Evolutionary conservation across 2,329 filamentous ascomycete genomes (phyloP).

Genomic region (Aspergillus ochraceoroseus): DNA sequence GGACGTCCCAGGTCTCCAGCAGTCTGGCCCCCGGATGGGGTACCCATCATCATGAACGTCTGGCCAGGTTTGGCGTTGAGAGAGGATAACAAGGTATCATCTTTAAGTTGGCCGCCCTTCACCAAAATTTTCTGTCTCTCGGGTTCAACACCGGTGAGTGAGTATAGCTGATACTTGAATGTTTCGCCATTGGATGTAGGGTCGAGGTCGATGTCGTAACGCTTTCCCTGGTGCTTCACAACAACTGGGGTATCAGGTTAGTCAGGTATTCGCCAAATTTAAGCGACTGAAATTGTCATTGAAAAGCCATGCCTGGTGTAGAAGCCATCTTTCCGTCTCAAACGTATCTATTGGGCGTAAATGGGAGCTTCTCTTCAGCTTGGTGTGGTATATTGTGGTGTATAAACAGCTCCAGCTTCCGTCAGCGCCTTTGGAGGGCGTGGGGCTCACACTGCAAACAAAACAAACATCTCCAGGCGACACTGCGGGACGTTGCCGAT

Average conservation of each 20-base stretch:
- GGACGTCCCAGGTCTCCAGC: slow-evolving; percentile 62
- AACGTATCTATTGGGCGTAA: slow-evolving; percentile 3
- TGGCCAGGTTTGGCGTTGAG: slow-evolving; percentile 82
- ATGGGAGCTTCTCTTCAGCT: slow-evolving; percentile 4
- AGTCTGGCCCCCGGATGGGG: slow-evolving; percentile 62
- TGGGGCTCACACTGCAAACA: slow-evolving; percentile 24
- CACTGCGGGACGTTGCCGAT: slow-evolving; percentile 15
- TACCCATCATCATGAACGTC: slow-evolving; percentile 94
- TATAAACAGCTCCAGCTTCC: slow-evolving; percentile 18
- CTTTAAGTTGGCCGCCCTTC: slow-evolving; percentile 90
- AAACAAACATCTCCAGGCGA: slow-evolving; percentile 14
- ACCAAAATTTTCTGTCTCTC: slow-evolving; percentile 93
- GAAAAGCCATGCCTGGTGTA: slow-evolving; percentile 48
- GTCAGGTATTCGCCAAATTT: slow-evolving; percentile 4
- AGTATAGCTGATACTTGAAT: slow-evolving; percentile 94
- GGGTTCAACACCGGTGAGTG: slow-evolving; percentile 90
- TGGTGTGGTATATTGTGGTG: slow-evolving; percentile 12
- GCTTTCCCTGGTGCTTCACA: slow-evolving; percentile 93
- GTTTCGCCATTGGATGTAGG: slow-evolving; percentile 77
- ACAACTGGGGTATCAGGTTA: slow-evolving; percentile 57
- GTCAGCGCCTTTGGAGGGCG: slow-evolving; percentile 16
- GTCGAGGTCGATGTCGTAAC: slow-evolving; percentile 90
- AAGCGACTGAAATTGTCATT: background rate
- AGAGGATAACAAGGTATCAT: slow-evolving; percentile 81
- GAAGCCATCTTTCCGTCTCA: slow-evolving; percentile 47